A percentile compares a stretch with the other conserved stretches of the same genome.
phyloP scores from a whole-genome alignment of 768 basidiomycete species.

The Hirschioporus abietinus region DNA sequence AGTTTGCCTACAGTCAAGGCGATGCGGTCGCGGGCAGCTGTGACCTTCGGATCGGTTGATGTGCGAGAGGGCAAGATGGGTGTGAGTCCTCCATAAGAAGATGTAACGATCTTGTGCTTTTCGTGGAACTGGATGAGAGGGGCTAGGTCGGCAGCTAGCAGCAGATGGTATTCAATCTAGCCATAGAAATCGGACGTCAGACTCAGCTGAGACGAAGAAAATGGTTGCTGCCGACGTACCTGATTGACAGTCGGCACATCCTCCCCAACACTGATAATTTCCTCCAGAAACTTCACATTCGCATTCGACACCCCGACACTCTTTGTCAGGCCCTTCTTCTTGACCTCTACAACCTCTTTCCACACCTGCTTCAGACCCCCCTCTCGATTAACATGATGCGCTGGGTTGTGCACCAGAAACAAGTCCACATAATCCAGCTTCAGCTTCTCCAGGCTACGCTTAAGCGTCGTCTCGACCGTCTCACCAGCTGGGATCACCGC shows the following conservation, averaged over 20 bases:
- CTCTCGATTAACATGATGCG: slow-evolving; percentile 19
- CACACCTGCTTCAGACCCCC: slow-evolving; percentile 48
- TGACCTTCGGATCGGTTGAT: slow-evolving; percentile 14
- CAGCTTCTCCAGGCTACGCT: slow-evolving; percentile 50
- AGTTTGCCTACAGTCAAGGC: slow-evolving; percentile 9
- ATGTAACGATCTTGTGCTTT: slow-evolving; percentile 21
- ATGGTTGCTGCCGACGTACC: slow-evolving; percentile 12
- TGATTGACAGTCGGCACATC: slow-evolving; percentile 33
- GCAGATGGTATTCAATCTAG: slow-evolving; percentile 51
- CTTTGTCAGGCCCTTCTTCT: slow-evolving; percentile 37
- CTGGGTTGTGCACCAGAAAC: slow-evolving; percentile 54
- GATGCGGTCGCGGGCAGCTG: slow-evolving; percentile 9
- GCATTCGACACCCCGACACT: slow-evolving; percentile 36
- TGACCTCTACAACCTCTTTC: slow-evolving; percentile 55
- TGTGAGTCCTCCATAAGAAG: slow-evolving; percentile 21
- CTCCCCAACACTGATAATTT: slow-evolving; percentile 26
- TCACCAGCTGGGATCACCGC: slow-evolving; percentile 27
- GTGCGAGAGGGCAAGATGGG: slow-evolving; percentile 15
- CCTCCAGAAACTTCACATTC: slow-evolving; percentile 24
- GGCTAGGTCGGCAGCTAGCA: slow-evolving; percentile 39
- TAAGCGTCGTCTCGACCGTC: slow-evolving; percentile 43
- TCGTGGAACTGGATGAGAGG: slow-evolving; percentile 25
- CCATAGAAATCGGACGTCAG: not conserved
- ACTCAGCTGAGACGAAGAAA: not conserved
- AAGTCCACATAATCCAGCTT: slow-evolving; percentile 53